phyloP scores from a whole-genome alignment of 768 basidiomycete genomes.

The Trametes cinnabarina region DNA sequence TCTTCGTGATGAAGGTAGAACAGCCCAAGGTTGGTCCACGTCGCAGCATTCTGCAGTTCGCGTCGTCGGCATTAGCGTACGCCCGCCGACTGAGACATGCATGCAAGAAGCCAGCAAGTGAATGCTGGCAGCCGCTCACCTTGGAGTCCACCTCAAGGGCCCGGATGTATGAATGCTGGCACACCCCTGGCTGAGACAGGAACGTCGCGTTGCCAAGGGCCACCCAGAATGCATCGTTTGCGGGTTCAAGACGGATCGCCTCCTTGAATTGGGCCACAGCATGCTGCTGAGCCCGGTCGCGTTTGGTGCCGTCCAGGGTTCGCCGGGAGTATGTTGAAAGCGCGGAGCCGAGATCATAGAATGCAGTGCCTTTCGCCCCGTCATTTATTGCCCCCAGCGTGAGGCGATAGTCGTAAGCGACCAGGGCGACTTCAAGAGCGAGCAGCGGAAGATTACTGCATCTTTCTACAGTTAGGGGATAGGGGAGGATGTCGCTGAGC shows the following conservation, averaged over 20 bases:
- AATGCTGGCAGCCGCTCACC: conserved; percentile 40
- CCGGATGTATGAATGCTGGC: conserved; percentile 91
- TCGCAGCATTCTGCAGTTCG: conserved; percentile 54
- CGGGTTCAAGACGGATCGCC: conserved; percentile 71
- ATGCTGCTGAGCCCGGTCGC: conserved; percentile 38
- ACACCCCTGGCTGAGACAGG: conserved; percentile 59
- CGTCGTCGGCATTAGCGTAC: background rate
- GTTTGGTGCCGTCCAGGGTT: conserved; percentile 30
- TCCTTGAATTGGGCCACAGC: conserved; percentile 57
- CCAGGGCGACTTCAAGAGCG: conserved; percentile 51
- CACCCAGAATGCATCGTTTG: conserved; percentile 76
- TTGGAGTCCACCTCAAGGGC: conserved; percentile 85
- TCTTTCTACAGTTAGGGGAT: conserved; percentile 23
- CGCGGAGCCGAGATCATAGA: conserved; percentile 71
- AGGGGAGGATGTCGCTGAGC: conserved; percentile 41
- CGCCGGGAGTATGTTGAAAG: conserved; percentile 49
- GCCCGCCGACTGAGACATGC: background rate
- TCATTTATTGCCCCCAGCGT: conserved; percentile 55
- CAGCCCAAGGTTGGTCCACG: conserved; percentile 88
- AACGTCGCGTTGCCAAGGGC: conserved; percentile 77
- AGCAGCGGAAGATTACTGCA: conserved; percentile 29
- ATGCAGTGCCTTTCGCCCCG: conserved; percentile 52
- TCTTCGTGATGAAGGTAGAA: conserved; percentile 82
- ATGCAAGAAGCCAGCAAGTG: background rate
- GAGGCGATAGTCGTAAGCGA: conserved; percentile 60